These are phyloP conservation scores for Polychaeton citri DNA, from an alignment of 2,329 filamentous ascomycete genomes.

Conservation along the genomic window DNA sequence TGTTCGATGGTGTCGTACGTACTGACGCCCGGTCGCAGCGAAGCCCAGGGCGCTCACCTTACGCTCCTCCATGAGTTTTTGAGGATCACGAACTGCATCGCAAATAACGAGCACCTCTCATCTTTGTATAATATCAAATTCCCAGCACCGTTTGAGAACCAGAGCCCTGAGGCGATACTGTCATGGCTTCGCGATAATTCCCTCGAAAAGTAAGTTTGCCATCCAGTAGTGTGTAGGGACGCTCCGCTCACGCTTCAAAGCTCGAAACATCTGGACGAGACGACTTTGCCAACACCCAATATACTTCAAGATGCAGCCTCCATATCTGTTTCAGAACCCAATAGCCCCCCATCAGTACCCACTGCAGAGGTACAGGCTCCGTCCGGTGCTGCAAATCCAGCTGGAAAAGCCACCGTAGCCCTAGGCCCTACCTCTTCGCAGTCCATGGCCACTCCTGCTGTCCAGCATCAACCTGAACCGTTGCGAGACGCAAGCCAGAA, in stretches of 20 bases:
- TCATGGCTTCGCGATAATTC: slow-evolving; percentile 39
- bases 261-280: slow-evolving; percentile 37
- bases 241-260: neutral
- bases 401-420: slow-evolving; percentile 8
- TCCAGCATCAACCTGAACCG: neutral
- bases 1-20: slow-evolving; percentile 1
- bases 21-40: slow-evolving; percentile 7
- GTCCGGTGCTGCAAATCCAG: slow-evolving; percentile 6
- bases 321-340: slow-evolving; percentile 15
- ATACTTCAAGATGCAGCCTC: slow-evolving; percentile 14
- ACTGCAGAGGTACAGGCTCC: slow-evolving; percentile 3
- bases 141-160: neutral
- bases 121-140: slow-evolving; percentile 4
- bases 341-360: slow-evolving; percentile 8
- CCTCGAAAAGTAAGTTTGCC: slow-evolving; percentile 39
- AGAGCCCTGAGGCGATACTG: slow-evolving; percentile 1
- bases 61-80: slow-evolving; percentile 4
- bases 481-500: too few relatives aligned
- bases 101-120: slow-evolving; percentile 7
- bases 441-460: slow-evolving; percentile 3
- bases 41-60: slow-evolving; percentile 2
- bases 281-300: slow-evolving; percentile 32
- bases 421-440: slow-evolving; percentile 3
- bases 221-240: neutral
- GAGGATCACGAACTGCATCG: slow-evolving; percentile 6